Conservation (phyloP, 2,329 filamentous ascomycete species). For the Acrocalymma vagum region DNA sequence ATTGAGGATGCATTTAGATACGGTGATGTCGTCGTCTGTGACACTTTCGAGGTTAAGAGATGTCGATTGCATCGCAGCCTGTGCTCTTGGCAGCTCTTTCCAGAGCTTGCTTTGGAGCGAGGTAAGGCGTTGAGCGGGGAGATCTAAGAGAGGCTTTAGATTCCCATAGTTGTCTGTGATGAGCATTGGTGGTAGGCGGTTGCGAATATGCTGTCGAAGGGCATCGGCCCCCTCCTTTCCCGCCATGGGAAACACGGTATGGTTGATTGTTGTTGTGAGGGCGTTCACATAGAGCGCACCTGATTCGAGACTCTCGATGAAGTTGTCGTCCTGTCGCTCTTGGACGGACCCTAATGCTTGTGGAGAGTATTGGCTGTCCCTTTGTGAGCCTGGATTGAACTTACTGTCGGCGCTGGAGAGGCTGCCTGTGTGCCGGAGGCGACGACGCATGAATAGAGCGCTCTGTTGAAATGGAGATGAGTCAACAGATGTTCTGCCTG, state of each 20-base stretch:
- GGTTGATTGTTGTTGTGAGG: too few relatives aligned
- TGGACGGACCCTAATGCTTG: too few relatives aligned
- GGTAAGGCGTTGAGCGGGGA: conserved; percentile 6
- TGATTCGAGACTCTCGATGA: too few relatives aligned
- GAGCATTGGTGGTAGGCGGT: background rate
- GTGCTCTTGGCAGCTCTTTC: conserved; percentile 2
- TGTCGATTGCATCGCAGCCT: background rate
- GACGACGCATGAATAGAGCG: too few relatives aligned
- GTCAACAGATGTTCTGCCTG: too few relatives aligned
- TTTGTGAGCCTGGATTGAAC: too few relatives aligned
- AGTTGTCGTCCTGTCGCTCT: too few relatives aligned
- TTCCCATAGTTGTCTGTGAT: conserved; percentile 13
- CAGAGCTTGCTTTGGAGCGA: conserved; percentile 18
- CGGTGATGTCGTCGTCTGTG: conserved; percentile 2
- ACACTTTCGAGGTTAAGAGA: background rate
- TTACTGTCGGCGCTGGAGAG: too few relatives aligned
- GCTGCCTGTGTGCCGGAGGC: too few relatives aligned
- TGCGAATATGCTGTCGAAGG: conserved; percentile 6
- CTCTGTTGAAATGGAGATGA: too few relatives aligned
- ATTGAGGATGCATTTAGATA: background rate
- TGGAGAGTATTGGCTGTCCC: too few relatives aligned
- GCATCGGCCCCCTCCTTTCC: conserved; percentile 9
- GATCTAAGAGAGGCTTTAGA: conserved; percentile 1
- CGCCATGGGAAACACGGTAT: conserved; percentile 5
- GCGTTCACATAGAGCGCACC: too few relatives aligned